Evolutionary conservation across 106 monocot species (phyloP), one percentile per base, ranked within the genome.

Genomic region (Acorus gramineus): DNA sequence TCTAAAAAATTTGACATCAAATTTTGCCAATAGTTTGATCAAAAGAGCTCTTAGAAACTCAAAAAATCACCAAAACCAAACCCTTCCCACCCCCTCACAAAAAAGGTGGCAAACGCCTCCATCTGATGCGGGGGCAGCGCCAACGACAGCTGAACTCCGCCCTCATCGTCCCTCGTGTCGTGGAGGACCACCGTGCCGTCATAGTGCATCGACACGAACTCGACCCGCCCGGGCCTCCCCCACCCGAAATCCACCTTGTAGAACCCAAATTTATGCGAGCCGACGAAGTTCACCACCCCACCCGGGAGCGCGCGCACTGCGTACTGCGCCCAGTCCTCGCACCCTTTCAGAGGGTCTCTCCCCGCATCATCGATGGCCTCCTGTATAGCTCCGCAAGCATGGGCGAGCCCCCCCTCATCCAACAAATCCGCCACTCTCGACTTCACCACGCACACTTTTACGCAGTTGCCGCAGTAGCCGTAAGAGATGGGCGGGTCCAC

Each of bases 161-260:
- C 62, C 11, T 59, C 70, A 8, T 66, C 71, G 62, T 45, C 60
- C 2, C 50, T 65, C 45, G 53, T 59, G 2, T 59, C 56, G 6
- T 71, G 9, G 5, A 57, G 71, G 13, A 66, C 11, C 64, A 57
- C 71, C 2, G 73, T 73, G 8, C 69, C 78, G n/a, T 28, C 13
- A 12, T 57, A 68, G 28, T 28, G 28, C 62, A 67, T 78, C 47
- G 67, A 62, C 4, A 78, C 56, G 12, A 56, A 5, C 55, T 67
- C 72, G 14, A 63, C 62, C 49, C 66, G 56, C 42, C 62, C 44
- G 46, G 78, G 72, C 63, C 42, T 78, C 45, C 78, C 78, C 73
- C 67, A 78, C 50, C 78, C 78, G 46, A 73, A 78, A 47, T 78
- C 68, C 0, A 57, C 14, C 9, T 69, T 68, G 46, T 73, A 78